These are phyloP conservation scores for Sequoia sempervirens DNA, from an alignment of 75 land plant genomes.

Conservation along the genomic window DNA sequence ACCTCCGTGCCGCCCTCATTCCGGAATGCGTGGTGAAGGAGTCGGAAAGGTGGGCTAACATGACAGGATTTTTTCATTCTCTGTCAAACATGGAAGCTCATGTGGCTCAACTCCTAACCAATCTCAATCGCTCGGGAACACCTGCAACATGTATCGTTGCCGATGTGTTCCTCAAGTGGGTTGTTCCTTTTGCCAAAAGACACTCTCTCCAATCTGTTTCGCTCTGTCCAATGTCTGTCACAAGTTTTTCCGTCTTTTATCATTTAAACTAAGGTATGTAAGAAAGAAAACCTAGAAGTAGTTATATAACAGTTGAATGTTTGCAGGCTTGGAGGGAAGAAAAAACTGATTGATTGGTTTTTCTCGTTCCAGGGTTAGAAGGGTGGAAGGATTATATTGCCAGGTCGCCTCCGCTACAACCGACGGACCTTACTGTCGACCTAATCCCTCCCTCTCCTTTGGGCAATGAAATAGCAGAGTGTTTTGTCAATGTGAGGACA, in stretches of 20 bases:
- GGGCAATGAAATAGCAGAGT: neutral
- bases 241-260: neutral
- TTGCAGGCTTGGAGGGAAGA: neutral
- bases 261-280: neutral
- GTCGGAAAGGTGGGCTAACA: neutral
- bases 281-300: too few species aligned
- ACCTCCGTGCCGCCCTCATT: neutral
- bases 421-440: neutral
- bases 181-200: neutral
- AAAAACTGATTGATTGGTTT: neutral
- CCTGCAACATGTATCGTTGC: slow-evolving; percentile 6
- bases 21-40: neutral
- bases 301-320: too few species aligned
- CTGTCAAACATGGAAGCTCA: neutral
- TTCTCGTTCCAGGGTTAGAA: too few species aligned
- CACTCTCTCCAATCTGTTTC: neutral
- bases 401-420: neutral
- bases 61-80: neutral
- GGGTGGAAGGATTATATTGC: neutral
- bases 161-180: slow-evolving; percentile 10
- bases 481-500: neutral
- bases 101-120: neutral
- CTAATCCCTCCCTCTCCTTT: neutral
- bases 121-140: neutral
- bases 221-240: neutral